Conservation (phyloP, 768 basidiomycete genomes). For the Suillus fuscotomentosus region DNA sequence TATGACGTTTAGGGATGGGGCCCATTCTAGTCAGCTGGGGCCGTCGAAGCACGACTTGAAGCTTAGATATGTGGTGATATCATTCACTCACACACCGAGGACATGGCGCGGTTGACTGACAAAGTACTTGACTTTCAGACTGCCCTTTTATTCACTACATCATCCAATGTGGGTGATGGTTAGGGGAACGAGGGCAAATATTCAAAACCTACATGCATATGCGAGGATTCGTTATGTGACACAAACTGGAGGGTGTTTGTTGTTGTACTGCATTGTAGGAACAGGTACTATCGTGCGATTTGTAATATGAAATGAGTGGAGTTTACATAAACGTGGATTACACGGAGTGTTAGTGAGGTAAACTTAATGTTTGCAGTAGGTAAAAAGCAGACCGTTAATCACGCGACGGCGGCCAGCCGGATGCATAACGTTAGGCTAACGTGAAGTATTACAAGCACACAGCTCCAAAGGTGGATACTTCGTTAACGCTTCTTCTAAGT, state of each 20-base stretch:
- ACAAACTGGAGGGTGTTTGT: not conserved
- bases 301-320: not conserved
- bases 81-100: conserved; percentile 5
- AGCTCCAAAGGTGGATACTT: not conserved
- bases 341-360: not conserved
- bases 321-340: conserved; percentile 1
- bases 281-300: not conserved
- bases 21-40: conserved; percentile 81
- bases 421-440: not conserved
- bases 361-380: not conserved
- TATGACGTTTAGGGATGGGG: conserved; percentile 70
- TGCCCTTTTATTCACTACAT: conserved; percentile 76
- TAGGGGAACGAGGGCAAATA: conserved; percentile 87
- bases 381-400: not conserved
- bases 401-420: not conserved
- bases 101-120: not conserved
- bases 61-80: conserved; percentile 42
- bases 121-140: conserved; percentile 19
- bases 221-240: not conserved
- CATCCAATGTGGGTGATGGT: conserved; percentile 59
- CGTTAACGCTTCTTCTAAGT: not conserved
- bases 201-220: conserved; percentile 23
- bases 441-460: not conserved
- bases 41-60: conserved; percentile 76
- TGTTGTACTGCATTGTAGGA: not conserved